These are phyloP conservation scores for Ophiostoma pallidulum DNA, from an alignment of 2,329 filamentous ascomycete species.

Conservation along the genomic window DNA sequence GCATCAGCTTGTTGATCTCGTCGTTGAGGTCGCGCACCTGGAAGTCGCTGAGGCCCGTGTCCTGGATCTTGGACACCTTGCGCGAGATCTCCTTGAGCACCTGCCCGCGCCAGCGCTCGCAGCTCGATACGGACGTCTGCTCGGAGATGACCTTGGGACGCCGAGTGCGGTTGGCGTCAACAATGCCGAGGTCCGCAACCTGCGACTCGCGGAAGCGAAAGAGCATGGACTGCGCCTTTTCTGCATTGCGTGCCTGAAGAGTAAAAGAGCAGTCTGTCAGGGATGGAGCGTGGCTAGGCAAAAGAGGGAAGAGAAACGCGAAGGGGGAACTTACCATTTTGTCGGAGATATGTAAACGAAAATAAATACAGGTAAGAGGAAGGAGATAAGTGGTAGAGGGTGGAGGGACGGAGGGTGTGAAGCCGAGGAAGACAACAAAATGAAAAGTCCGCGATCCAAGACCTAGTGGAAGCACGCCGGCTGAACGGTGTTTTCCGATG, in stretches of 20 bases:
- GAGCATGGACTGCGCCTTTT: slow-evolving; percentile 99
- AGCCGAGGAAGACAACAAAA: neutral
- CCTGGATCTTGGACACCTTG: slow-evolving; percentile 94
- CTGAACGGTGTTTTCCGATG: no score
- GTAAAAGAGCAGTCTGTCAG: neutral
- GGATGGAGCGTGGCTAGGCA: neutral
- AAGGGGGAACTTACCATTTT: neutral
- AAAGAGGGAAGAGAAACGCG: slow-evolving; percentile 9
- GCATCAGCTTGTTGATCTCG: slow-evolving; percentile 98
- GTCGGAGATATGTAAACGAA: neutral
- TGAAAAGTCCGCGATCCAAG: no score
- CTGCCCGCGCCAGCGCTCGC: slow-evolving; percentile 97
- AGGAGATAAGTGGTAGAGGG: no score
- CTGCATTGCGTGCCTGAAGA: slow-evolving; percentile 78
- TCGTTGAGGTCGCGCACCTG: slow-evolving; percentile 97
- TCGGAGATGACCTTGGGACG: slow-evolving; percentile 87
- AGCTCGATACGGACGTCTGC: slow-evolving; percentile 71
- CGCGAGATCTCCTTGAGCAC: slow-evolving; percentile 94
- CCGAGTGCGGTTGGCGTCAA: slow-evolving; percentile 81
- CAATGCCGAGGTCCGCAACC: slow-evolving; percentile 89
- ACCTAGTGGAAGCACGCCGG: no score
- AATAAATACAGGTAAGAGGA: neutral
- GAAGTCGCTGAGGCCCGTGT: slow-evolving; percentile 82
- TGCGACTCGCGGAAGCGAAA: slow-evolving; percentile 98
- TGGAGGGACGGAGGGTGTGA: no score